phyloP scores from a whole-genome alignment of 164 flowering plant species.

The Chimonanthus salicifolius region DNA sequence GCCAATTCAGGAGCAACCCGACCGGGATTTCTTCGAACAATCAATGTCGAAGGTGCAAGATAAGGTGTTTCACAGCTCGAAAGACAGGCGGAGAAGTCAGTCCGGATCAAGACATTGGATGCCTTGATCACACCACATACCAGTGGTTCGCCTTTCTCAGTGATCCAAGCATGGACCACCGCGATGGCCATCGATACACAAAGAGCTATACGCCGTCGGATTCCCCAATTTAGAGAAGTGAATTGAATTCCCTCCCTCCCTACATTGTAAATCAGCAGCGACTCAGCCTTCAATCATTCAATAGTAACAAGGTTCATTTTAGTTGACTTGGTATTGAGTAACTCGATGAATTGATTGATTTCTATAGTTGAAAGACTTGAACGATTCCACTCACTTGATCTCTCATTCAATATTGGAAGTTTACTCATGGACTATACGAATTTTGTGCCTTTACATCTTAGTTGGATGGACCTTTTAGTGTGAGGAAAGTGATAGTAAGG shows the following conservation, averaged over 20 bases:
- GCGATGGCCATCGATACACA: constrained; percentile 27
- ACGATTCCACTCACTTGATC: no score
- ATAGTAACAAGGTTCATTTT: neutral
- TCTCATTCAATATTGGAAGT: no score
- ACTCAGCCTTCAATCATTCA: neutral
- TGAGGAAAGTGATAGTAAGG: no score
- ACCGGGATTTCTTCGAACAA: constrained; percentile 18
- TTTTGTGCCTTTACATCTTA: no score
- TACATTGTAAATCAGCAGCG: constrained; percentile 1
- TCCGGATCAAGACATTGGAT: constrained; percentile 21
- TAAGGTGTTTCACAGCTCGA: constrained; percentile 22
- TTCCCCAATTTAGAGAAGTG: constrained; percentile 22
- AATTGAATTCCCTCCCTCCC: constrained; percentile 30
- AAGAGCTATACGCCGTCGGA: constrained; percentile 17
- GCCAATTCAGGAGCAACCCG: constrained; percentile 20
- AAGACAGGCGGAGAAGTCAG: constrained; percentile 23
- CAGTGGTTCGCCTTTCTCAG: constrained; percentile 17
- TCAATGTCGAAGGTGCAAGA: constrained; percentile 11
- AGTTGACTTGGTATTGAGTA: neutral
- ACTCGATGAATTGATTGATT: neutral
- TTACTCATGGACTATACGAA: no score
- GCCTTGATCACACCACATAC: constrained; percentile 28
- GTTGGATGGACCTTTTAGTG: no score
- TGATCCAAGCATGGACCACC: constrained; percentile 13
- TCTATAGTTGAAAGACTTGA: neutral